phyloP scores from a whole-genome alignment of 768 basidiomycete genomes.

The Termitomyces sp. region DNA sequence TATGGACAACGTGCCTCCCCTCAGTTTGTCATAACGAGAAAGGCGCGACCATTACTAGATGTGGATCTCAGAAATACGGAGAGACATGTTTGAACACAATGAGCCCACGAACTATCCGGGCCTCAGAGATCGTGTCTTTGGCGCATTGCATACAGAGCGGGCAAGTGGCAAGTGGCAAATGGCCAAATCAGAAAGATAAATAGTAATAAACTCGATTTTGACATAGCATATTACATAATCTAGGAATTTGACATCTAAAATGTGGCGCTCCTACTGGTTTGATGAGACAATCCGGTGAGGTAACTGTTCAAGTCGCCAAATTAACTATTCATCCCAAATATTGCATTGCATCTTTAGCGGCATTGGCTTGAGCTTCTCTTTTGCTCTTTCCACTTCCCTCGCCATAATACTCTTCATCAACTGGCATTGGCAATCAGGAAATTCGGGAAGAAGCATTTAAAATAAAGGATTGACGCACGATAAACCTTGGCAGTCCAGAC shows the following conservation, averaged over 20 bases:
- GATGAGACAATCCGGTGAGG: not conserved
- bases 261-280: constrained; percentile 9
- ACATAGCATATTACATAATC: constrained; percentile 9
- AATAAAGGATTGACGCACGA: constrained; percentile 15
- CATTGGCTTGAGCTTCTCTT: constrained; percentile 5
- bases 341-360: constrained; percentile 3
- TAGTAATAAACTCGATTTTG: constrained; percentile 1
- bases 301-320: not conserved
- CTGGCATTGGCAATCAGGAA: not conserved
- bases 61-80: not conserved
- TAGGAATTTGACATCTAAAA: not conserved
- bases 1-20: constrained; percentile 3
- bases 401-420: constrained; percentile 9
- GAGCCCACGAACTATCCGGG: constrained; percentile 7
- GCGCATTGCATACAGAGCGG: not conserved
- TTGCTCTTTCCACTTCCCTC: constrained; percentile 6
- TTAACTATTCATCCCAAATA: not conserved
- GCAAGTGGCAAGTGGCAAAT: not conserved
- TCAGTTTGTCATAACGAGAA: not conserved
- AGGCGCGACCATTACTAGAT: constrained; percentile 3
- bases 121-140: constrained; percentile 7
- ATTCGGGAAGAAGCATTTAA: not conserved
- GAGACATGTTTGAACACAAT: not conserved
- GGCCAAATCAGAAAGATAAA: not conserved
- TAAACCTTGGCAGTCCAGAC: constrained; percentile 22